Conservation (phyloP, 1,284 basidiomycete species). For the Hortiboletus rubellus region DNA sequence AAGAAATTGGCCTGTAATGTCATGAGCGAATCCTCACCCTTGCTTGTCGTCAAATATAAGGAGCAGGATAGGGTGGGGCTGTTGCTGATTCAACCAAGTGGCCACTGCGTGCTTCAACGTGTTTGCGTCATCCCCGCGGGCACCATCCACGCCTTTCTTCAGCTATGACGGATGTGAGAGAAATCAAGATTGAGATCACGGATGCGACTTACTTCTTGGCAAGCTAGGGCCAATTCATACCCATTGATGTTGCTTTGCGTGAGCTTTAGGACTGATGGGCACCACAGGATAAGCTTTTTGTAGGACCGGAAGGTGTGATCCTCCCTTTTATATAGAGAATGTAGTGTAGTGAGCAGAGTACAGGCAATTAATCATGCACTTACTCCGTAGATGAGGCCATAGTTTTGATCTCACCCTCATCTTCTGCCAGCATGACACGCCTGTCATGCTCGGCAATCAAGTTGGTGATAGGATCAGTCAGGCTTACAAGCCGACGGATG, state of each 20-base stretch:
- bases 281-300: slow-evolving; percentile 10
- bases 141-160: background rate
- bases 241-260: background rate
- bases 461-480: slow-evolving; percentile 1
- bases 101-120: slow-evolving; percentile 14
- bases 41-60: slow-evolving; percentile 2
- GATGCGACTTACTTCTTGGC: background rate
- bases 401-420: background rate
- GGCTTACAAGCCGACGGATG: slow-evolving; percentile 10
- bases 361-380: background rate
- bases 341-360: background rate
- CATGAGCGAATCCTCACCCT: slow-evolving; percentile 26
- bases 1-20: slow-evolving; percentile 28
- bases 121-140: slow-evolving; percentile 23
- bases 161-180: background rate
- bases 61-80: slow-evolving; percentile 4
- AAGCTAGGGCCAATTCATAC: background rate
- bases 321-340: slow-evolving; percentile 5
- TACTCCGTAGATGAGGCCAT: background rate
- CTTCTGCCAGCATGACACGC: background rate
- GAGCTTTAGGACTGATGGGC: slow-evolving; percentile 2
- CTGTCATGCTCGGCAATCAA: slow-evolving; percentile 12
- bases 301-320: slow-evolving; percentile 7
- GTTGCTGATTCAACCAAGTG: slow-evolving; percentile 23
- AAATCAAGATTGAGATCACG: no score